phyloP scores from a whole-genome alignment of 2,329 filamentous ascomycete genomes.

The Ascochyta koolunga region DNA sequence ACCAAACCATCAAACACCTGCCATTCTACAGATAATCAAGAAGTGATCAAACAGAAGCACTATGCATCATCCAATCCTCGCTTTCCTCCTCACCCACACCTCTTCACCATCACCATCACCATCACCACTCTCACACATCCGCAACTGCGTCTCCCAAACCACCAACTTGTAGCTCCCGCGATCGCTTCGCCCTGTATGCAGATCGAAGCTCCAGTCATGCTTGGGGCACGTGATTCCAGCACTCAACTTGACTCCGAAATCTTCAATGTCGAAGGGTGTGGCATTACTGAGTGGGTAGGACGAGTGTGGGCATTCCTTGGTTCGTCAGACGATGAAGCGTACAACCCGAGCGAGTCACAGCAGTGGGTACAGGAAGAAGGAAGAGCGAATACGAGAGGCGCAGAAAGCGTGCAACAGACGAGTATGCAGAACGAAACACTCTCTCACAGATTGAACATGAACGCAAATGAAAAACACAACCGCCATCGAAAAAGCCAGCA shows the following conservation, averaged over 20 bases:
- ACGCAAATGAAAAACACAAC: too few species aligned
- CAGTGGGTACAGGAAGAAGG: too few species aligned
- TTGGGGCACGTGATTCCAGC: conserved; percentile 71
- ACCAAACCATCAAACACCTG: too few species aligned
- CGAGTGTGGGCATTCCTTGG: conserved; percentile 65
- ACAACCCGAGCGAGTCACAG: too few species aligned
- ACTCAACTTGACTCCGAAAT: conserved; percentile 69
- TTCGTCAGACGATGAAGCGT: too few species aligned
- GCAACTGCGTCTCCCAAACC: conserved; percentile 68
- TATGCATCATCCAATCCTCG: conserved; percentile 25
- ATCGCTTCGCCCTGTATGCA: conserved; percentile 67
- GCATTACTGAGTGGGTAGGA: conserved; percentile 70
- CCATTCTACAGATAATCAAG: too few species aligned
- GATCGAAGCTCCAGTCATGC: conserved; percentile 74
- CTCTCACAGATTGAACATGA: too few species aligned
- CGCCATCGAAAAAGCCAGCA: too few species aligned
- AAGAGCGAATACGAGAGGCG: too few species aligned
- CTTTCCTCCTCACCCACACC: conserved; percentile 45
- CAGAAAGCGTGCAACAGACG: too few species aligned
- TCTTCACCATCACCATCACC: conserved; percentile 14
- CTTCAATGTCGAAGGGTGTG: conserved; percentile 72
- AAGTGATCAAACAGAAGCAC: too few species aligned
- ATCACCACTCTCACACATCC: conserved; percentile 20
- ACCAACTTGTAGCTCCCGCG: conserved; percentile 66
- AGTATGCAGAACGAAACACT: too few species aligned